Conservation (phyloP, 1,284 basidiomycete species). For the Anthracocystis panici-leucophaei region DNA sequence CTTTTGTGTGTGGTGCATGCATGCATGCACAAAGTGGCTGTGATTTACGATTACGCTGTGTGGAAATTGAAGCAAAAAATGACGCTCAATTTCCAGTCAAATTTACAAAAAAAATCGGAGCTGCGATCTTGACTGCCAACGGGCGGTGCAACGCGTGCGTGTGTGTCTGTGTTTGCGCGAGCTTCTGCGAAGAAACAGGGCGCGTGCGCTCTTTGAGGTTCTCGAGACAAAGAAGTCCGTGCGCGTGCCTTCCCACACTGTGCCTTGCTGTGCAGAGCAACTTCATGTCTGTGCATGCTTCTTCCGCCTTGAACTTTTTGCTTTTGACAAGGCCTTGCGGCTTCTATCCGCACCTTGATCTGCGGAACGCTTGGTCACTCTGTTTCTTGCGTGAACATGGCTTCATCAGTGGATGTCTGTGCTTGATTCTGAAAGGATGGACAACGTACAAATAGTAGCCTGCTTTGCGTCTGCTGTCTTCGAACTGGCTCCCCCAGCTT, state of each 20-base stretch:
- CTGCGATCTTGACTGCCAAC: too few species aligned
- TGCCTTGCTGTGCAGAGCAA: not conserved
- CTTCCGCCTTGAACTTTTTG: not conserved
- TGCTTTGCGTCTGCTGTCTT: not conserved
- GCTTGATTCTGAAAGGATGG: not conserved
- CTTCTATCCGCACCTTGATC: not conserved
- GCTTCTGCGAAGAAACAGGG: too few species aligned
- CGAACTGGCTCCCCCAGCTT: not conserved
- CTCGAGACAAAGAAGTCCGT: not conserved
- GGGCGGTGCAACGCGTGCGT: too few species aligned
- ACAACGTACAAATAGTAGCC: not conserved
- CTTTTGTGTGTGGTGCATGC: not conserved
- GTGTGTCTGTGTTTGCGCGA: too few species aligned
- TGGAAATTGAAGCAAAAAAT: not conserved
- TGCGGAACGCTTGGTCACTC: not conserved
- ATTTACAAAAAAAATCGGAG: too few species aligned
- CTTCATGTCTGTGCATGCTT: not conserved
- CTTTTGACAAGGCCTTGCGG: not conserved
- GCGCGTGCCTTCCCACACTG: not conserved
- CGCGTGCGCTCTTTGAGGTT: not conserved
- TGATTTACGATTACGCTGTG: not conserved
- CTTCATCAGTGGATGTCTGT: not conserved
- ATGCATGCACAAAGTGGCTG: conserved; percentile 1
- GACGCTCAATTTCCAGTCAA: not conserved
- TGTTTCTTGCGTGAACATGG: not conserved